Base-by-base conservation (phyloP, 352 stramenopile species). In the Phytophthora hybrid region DNA sequence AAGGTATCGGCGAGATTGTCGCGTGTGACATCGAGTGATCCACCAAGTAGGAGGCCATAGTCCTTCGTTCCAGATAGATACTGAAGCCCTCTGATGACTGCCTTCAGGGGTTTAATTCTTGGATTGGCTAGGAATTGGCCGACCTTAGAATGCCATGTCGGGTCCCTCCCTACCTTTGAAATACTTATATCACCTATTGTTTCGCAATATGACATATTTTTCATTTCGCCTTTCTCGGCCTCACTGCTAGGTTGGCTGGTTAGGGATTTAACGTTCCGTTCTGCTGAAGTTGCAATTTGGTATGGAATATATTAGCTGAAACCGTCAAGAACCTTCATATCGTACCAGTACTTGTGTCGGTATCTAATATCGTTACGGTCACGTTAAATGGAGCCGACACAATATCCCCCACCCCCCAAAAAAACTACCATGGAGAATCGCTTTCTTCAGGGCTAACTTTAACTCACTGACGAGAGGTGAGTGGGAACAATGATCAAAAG, bases 261-360 rank as follows among this genome's bases (percentile, higher is more conserved):
- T 31, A 29, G 32, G 14, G 68, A 57, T 54, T 75, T 75, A 19
- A 49, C 34, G 37, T 53, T 75, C 23, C 53, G 26, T 1, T 71
- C 68, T 26, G 31, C 51, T 44, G 68, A 55, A 4, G 37, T 69
- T 49, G 67, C 57, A 16, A 65, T 51, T 23, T 55, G 61, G 18
- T 68, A 54, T 26, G 68, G 56, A 60, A 72, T 52, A 14, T 56
- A 59, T n/a, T 59, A 47, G 19, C 44, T 53, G 47, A 72, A 72
- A 1, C 47, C 37, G 44, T 74, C 66, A 55, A 76, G 23, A 47
- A 72, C 69, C 62, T 66, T 67, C 49, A 63, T 76, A 67, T 62
- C 69, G 49, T 76, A 72, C 7, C 2, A 26, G 23, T 26, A 26
- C 23, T 72, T 68, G 37, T 68, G 62, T 31, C 66, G 34, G 47